Base-by-base conservation (phyloP, 768 basidiomycete species). In the Calocera cornea region DNA sequence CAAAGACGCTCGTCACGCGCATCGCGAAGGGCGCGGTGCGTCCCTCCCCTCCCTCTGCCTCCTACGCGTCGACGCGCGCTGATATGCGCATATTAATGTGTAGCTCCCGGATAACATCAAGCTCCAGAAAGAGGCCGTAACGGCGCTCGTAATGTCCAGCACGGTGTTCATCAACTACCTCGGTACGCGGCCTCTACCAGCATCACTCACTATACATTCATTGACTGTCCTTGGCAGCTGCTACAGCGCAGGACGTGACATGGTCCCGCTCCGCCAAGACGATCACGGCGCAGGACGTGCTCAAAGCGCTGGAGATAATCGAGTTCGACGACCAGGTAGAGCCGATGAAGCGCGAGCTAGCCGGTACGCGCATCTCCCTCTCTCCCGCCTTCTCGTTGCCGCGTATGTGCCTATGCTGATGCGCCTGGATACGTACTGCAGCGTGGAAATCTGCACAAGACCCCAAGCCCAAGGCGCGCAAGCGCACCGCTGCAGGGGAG, bases 81-180 rank as follows among this genome's bases (percentile, higher is more conserved):
- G 10, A 66, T 24, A 34, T n/a, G n/a, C n/a, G n/a, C n/a, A n/a
- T n/a, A n/a, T n/a, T n/a, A 36, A 17, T 54, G 16, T 1, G 11
- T 67, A 95, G 94, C 78, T 95, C 1, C 91, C 92, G 5, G 87
- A 92, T 0, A 87, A 86, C 71, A 83, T 87, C 14, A 95, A 95
- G 74, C 76, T 97, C 67, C 90, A 93, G 72, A 95, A 94, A 70
- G 95, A 97, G 68, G 89, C 90, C 0, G 86, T 94, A 0, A 75
- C 89, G 1, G 90, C 92, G 14, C 80, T 97, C 11, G 82, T 89
- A 16, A 94, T 94, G 74, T 88, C 88, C 34, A 92, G 94, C 2
- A 95, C 95, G 0, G 89, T 97, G 65, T 98, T 97, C 76, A 94
- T 99, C 71, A 95, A 90, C 75, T 95, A 94, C 72, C 80, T 98